Evolutionary conservation across 2,329 filamentous ascomycete species (phyloP).

Genomic region (Claviceps cyperi): DNA sequence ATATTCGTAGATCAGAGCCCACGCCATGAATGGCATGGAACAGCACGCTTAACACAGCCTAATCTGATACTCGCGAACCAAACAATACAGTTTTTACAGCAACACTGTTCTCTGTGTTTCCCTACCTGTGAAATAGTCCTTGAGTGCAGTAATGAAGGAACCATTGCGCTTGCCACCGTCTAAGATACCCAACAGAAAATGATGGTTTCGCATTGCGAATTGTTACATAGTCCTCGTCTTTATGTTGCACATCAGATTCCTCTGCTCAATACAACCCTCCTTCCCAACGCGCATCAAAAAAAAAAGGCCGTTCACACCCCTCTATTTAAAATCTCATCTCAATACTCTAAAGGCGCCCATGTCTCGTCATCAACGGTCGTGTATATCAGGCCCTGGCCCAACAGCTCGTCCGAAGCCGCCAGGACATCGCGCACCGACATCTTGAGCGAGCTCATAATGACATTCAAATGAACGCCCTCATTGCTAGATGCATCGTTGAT

Average conservation of each 20-base stretch:
- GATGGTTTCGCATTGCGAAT: background rate
- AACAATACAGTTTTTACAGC: too few species aligned
- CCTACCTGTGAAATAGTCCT: background rate
- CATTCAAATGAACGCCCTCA: conserved; percentile 71
- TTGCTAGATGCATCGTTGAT: conserved; percentile 54
- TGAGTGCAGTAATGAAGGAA: background rate
- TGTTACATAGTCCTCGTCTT: background rate
- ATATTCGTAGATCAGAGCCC: too few species aligned
- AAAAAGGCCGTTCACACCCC: background rate
- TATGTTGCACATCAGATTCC: background rate
- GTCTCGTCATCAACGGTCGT: conserved; percentile 88
- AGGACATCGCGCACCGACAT: conserved; percentile 58
- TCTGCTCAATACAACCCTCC: background rate
- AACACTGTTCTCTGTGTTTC: too few species aligned
- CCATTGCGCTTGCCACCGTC: too few species aligned
- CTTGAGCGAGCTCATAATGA: conserved; percentile 52
- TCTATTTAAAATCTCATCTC: background rate
- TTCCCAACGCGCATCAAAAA: background rate
- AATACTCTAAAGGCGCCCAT: conserved; percentile 63
- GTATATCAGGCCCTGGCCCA: conserved; percentile 62
- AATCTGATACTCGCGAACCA: too few species aligned
- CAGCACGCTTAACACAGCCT: too few species aligned
- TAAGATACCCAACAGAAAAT: background rate
- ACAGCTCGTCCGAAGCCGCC: conserved; percentile 68
- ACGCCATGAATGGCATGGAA: too few species aligned